These are phyloP conservation scores for Aspergillus fijiensis DNA, from an alignment of 2,329 filamentous ascomycete species.

Conservation along the genomic window DNA sequence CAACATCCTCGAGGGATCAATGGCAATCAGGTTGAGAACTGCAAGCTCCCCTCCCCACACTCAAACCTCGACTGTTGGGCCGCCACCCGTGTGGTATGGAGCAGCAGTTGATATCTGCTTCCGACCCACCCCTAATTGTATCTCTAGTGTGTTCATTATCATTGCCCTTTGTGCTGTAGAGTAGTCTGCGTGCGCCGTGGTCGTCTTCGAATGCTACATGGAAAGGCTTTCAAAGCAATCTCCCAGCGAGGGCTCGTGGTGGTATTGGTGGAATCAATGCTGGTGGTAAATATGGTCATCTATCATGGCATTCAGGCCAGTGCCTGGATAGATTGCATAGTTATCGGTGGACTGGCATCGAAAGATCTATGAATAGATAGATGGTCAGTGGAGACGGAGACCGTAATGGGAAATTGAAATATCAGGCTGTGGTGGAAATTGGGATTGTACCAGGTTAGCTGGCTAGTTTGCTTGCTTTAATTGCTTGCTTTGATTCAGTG, in stretches of 20 bases:
- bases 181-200: background rate
- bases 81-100: constrained; percentile 10
- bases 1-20: constrained; percentile 22
- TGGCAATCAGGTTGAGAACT: constrained; percentile 12
- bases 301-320: too few species aligned
- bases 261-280: background rate
- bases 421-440: too few species aligned
- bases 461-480: background rate
- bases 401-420: background rate
- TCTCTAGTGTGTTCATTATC: background rate
- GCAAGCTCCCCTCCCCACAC: constrained; percentile 23
- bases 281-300: too few species aligned
- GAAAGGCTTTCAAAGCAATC: background rate
- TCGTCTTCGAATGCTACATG: background rate
- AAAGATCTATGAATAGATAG: too few species aligned
- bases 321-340: background rate
- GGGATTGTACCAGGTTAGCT: background rate
- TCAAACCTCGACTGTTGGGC: constrained; percentile 18
- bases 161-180: background rate
- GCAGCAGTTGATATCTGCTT: background rate
- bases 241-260: background rate
- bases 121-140: constrained; percentile 2
- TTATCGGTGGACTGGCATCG: background rate
- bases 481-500: background rate
- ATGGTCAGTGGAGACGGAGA: background rate